Evolutionary conservation across 805 yeast species (phyloP), one percentile per base, ranked within the genome.

Genomic region (Blastobotrys peoriensis): DNA sequence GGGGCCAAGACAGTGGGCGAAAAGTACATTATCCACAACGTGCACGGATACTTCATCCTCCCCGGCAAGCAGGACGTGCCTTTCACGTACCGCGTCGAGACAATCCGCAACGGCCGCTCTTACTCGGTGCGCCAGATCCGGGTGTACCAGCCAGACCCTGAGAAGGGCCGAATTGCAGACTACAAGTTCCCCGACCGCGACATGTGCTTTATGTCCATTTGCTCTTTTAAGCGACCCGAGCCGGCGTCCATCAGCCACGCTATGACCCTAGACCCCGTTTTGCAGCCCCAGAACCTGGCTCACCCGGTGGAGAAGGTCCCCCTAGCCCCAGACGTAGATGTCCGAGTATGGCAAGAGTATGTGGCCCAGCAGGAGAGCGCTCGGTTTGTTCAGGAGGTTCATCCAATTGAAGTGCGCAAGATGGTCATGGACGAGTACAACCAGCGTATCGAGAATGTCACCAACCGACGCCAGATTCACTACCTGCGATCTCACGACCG

Each of bases 331-430:
- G 64, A 59, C 33, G 51, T 52, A 5, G 64, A 59, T 22, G 38
- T 52, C 8, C 51, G 52, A 15, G 36, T 38, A 36, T 56, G 49
- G 49, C 46, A 47, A 34, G 51, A 52, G 30, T 51, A 50, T 53
- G 44, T 49, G 15, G 21, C 42, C 10, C 21, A 44, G 38, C 40
- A 44, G 23, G 47, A 48, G 16, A 45, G 37, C 23, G 28, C 38
- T 20, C 36, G 34, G 18, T 38, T 41, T 18, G 41, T 33, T 17
- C 47, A 39, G 15, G 55, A 50, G 34, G 43, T 47, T 34, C 65
- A 60, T 37, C 61, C 61, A 10, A 50, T 60, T 13, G 65, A 60
- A 33, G 47, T 55, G 30, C 48, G 62, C 22, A 57, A 59, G 50
- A 45, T 54, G 49, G 58, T 58, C 33, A 56, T 58, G 44, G 33